Evolutionary conservation across 257 asterid species (phyloP).

Genomic region (Jacaranda mimosifolia): DNA sequence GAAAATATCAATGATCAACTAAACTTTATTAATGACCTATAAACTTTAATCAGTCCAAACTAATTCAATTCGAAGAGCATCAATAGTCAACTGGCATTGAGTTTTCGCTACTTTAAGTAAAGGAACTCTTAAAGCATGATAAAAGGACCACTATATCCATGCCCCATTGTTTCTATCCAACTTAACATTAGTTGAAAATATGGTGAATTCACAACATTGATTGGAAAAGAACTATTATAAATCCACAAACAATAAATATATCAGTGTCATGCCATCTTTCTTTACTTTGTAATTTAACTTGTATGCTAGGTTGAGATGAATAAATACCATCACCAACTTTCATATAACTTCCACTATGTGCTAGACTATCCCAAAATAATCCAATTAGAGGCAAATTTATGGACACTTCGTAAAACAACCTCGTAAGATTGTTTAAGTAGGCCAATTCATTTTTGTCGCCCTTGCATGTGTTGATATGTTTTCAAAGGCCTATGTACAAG

Average conservation of each 20-base stretch:
- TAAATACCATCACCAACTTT: not conserved
- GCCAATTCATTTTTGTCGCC: too few relatives aligned
- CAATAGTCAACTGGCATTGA: not conserved
- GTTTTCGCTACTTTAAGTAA: conserved; percentile 3
- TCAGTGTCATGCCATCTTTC: not conserved
- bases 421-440: too few relatives aligned
- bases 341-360: too few relatives aligned
- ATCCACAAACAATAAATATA: not conserved
- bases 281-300: not conserved
- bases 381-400: too few relatives aligned
- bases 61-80: not conserved
- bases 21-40: conserved; percentile 9
- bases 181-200: not conserved
- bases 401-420: too few relatives aligned
- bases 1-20: conserved; percentile 1
- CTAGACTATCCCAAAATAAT: too few relatives aligned
- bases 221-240: not conserved
- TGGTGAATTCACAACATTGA: not conserved
- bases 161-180: not conserved
- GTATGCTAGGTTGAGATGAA: not conserved
- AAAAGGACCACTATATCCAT: not conserved
- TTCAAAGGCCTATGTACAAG: too few relatives aligned
- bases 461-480: too few relatives aligned
- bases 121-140: not conserved
- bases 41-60: not conserved